A percentile compares a stretch with the other conserved stretches of the same genome.
Conservation (phyloP, 1,284 basidiomycete genomes). For the Leccinum solheimii region DNA sequence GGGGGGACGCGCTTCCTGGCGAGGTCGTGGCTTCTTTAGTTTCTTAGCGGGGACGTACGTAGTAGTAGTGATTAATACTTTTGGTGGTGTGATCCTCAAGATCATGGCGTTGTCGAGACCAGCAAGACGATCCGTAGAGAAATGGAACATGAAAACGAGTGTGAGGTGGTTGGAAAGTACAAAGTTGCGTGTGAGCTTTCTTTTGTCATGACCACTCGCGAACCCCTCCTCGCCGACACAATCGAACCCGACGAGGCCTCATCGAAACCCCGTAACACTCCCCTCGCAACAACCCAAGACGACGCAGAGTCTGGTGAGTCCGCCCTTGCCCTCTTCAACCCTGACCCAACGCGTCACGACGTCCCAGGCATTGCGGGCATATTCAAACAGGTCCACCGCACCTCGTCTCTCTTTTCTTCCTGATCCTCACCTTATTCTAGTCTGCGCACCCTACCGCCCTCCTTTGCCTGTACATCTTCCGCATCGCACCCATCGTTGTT, state of each 20-base stretch:
- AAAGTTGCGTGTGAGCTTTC: conserved; percentile 1
- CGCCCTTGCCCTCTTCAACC: background rate
- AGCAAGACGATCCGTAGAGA: conserved; percentile 42
- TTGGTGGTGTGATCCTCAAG: conserved; percentile 35
- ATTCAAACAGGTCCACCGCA: conserved; percentile 60
- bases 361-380: conserved; percentile 69
- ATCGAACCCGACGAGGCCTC: conserved; percentile 70
- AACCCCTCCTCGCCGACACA: conserved; percentile 55
- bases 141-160: conserved; percentile 32
- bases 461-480: conserved; percentile 84
- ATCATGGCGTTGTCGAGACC: conserved; percentile 41
- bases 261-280: conserved; percentile 32
- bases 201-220: conserved; percentile 49
- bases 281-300: conserved; percentile 52
- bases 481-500: conserved; percentile 79
- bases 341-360: conserved; percentile 2
- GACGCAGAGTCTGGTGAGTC: conserved; percentile 72
- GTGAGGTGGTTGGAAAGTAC: background rate
- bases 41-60: conserved; percentile 24
- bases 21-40: conserved; percentile 22
- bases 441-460: conserved; percentile 84
- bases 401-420: background rate
- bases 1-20: conserved; percentile 24
- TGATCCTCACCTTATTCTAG: conserved; percentile 38
- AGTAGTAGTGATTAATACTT: conserved; percentile 32